A percentile compares a stretch with the other conserved stretches of the same genome.
phyloP scores from a whole-genome alignment of 139 green algal genomes.

The Ettlia oleoabundans region DNA sequence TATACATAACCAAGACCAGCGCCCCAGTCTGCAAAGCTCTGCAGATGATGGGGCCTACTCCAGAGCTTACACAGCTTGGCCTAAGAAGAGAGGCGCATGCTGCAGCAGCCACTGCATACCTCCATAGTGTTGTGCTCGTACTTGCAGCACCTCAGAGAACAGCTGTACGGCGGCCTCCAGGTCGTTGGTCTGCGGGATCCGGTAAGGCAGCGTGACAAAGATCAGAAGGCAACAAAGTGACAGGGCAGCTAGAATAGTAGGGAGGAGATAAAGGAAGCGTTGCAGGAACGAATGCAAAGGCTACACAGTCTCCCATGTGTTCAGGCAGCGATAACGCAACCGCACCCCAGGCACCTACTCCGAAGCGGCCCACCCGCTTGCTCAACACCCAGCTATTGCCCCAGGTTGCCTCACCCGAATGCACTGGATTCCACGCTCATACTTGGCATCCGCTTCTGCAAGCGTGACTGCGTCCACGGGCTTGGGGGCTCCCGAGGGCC shows the following conservation, averaged over 20 bases:
- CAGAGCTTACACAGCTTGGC: too few relatives aligned
- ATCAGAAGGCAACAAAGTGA: too few relatives aligned
- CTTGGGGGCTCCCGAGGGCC: constrained; percentile 8
- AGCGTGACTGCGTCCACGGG: neutral
- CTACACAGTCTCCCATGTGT: too few relatives aligned
- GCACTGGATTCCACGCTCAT: constrained; percentile 39
- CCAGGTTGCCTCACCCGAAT: constrained; percentile 43
- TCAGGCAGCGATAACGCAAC: too few relatives aligned
- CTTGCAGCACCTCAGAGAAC: constrained; percentile 55
- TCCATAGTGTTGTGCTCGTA: constrained; percentile 53
- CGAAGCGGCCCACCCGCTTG: neutral
- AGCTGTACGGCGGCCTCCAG: constrained; percentile 61
- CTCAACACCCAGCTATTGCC: neutral
- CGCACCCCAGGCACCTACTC: too few relatives aligned
- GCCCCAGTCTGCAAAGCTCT: too few relatives aligned
- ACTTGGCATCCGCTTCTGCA: constrained; percentile 16
- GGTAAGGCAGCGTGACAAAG: neutral
- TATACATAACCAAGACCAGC: neutral
- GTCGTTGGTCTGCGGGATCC: constrained; percentile 47
- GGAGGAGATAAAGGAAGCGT: neutral
- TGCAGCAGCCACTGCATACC: constrained; percentile 31
- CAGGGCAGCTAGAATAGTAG: neutral
- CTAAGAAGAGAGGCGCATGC: neutral
- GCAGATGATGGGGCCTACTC: neutral
- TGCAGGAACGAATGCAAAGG: neutral